Base-by-base conservation (phyloP, 2,329 filamentous ascomycete species). In the Hypoxylon sp. region DNA sequence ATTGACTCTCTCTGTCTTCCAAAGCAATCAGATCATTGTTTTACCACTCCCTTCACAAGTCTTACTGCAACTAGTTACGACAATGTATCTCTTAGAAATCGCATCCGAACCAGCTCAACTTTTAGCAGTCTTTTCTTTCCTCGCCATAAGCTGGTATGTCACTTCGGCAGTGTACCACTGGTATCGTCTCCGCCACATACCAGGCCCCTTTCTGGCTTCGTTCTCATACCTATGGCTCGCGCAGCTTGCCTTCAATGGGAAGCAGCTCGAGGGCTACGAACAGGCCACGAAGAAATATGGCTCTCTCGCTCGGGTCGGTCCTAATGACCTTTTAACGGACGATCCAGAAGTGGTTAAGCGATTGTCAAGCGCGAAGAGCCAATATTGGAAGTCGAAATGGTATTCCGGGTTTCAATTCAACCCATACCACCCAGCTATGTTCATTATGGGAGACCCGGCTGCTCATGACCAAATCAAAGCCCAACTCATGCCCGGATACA, bases 401-500 rank as follows among this genome's bases (percentile, higher is more conserved):
- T 70, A 68, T 22, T 48, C 26, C 13, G 68, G 60, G 1, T 39
- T 50, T 6, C 56, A 62, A 0, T 62, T 70, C 20, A 63, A 70
- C 37, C 70, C 70, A 0, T 64, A 68, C 28, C 54, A 64, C 15
- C 24, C 26, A 8, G 55, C 32, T 10, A 67, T 69, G 62, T 70
- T 70, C 51, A 64, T 48, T 17, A 47, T 56, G 11, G 13, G 24
- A 11, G 57, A 68, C 13, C 59, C 68, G 4, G 22, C 32, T 11
- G 17, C 52, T 1, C 71, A 73, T 46, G 71, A 72, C 50, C 53
- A 57, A 13, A 37, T 65, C 20, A 73, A 73, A 60, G 56, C 68
- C 6, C 48, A 63, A 37, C 43, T 70, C 4, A n/a, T 47, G 15
- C 62, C 62, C 6, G 71, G 59, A 2, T 72, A 72, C 51, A 70